Evolutionary conservation across 2,329 filamentous ascomycete genomes (phyloP).

Genomic region (Phialocephala subalpina): DNA sequence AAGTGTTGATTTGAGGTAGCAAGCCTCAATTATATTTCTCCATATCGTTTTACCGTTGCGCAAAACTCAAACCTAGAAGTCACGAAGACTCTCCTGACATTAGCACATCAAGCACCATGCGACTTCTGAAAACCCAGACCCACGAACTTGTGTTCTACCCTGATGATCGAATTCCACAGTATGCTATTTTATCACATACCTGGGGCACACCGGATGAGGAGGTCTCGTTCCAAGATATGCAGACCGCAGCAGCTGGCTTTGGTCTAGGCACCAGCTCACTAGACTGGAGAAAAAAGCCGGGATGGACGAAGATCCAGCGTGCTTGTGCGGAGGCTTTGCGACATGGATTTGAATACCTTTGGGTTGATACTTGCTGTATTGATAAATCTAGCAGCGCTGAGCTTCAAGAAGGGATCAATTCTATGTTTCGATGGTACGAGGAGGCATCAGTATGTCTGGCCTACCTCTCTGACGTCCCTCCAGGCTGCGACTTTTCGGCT

Average conservation of each 20-base stretch:
- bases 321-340: neutral
- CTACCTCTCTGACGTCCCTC: neutral
- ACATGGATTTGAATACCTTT: neutral
- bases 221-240: neutral
- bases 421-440: neutral
- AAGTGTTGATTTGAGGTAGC: too few relatives aligned
- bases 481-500: neutral
- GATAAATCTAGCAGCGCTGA: slow-evolving; percentile 4
- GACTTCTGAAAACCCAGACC: too few relatives aligned
- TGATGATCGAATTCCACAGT: neutral
- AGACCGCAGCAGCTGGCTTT: neutral
- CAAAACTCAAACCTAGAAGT: too few relatives aligned
- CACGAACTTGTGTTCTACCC: too few relatives aligned
- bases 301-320: neutral
- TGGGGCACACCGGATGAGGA: neutral
- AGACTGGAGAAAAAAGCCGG: neutral
- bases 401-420: slow-evolving; percentile 3
- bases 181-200: slow-evolving; percentile 1
- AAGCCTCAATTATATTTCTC: too few relatives aligned
- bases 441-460: neutral
- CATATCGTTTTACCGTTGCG: too few relatives aligned
- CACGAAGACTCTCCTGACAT: too few relatives aligned
- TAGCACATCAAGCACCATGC: too few relatives aligned
- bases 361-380: slow-evolving; percentile 5
- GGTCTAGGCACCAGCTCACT: neutral